Evolutionary conservation across 108 stramenopile genomes (phyloP), one percentile per base, ranked within the genome.

Genomic region (Pseudonitzschia delicatissima): DNA sequence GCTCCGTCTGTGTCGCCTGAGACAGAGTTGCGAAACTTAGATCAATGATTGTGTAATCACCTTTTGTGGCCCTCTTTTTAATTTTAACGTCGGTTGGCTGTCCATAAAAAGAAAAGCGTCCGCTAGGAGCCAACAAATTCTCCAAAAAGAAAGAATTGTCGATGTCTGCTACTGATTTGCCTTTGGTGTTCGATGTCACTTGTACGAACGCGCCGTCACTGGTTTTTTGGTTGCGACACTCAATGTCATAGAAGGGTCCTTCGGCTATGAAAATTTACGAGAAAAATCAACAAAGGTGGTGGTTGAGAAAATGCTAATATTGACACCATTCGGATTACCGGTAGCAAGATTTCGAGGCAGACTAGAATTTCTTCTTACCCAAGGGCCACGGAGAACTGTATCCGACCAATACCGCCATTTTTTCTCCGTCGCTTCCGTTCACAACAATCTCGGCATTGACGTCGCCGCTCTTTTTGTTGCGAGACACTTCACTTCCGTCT

Each of bases 51-150:
- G 76, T 71, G 55, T 81, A 78, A 4, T 57, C 37, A 7, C 66
- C 82, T 17, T 62, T 48, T 28, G 55, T 68, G 4, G 64, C 40
- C 21, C 62, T 72, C 47, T 74, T 77, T 49, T 81, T 82, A 0
- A 87, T 69, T 45, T 79, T 82, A 37, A 87, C 66, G 63, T 84
- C 83, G 3, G 83, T 87, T 33, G 87, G 87, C 50, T 75, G 53
- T 6, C 87, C 87, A 58, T 87, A 87, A 59, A 83, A 84, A 8
- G 76, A 77, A 61, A 87, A 87, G 23, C 87, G 76, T 17, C 87
- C 87, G 0, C 76, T 82, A 1, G 81, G 69, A 12, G 74, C 62
- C 50, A 87, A 64, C 17, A 87, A 45, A 45, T 62, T 68, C 5
- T 87, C 70, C 11, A 77, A 35, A 50, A 87, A 75, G 63, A 87